Percentiles rank a stretch among this genome's conserved stretches.
These are phyloP conservation scores for Saccharomyces paradoxus DNA, from an alignment of 805 yeast genomes.

Conservation along the genomic window DNA sequence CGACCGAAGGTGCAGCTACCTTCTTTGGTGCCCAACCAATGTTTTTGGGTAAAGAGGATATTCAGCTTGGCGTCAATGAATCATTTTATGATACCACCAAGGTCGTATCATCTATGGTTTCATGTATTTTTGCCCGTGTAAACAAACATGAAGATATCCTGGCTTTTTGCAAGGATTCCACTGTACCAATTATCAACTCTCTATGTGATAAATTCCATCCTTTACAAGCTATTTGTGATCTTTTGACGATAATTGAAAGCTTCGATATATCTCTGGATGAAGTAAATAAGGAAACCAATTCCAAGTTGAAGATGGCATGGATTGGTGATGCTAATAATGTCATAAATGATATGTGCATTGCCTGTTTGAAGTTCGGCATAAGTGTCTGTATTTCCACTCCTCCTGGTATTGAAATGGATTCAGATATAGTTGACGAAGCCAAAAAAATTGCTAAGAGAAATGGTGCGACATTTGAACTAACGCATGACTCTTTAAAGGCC, in stretches of 20 bases:
- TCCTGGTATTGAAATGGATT: slow-evolving; percentile 54
- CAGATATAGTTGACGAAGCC: slow-evolving; percentile 48
- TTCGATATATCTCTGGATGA: slow-evolving; percentile 37
- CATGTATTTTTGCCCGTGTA: slow-evolving; percentile 96
- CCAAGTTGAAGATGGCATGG: slow-evolving; percentile 76
- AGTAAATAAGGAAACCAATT: slow-evolving; percentile 28
- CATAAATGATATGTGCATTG: slow-evolving; percentile 85
- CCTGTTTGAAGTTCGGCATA: slow-evolving; percentile 77
- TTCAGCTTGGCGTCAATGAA: slow-evolving; percentile 94
- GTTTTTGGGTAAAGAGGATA: slow-evolving; percentile 94
- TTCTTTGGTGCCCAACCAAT: slow-evolving; percentile 93
- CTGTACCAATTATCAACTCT: slow-evolving; percentile 89
- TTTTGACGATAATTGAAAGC: slow-evolving; percentile 76
- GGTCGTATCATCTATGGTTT: slow-evolving; percentile 90
- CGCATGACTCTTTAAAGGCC: slow-evolving; percentile 71
- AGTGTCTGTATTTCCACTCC: slow-evolving; percentile 83
- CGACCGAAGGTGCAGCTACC: slow-evolving; percentile 88
- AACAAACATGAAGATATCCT: slow-evolving; percentile 75
- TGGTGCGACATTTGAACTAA: slow-evolving; percentile 46
- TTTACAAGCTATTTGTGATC: slow-evolving; percentile 87
- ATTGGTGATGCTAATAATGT: slow-evolving; percentile 96
- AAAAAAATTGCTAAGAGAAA: slow-evolving; percentile 41
- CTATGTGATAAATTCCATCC: slow-evolving; percentile 92
- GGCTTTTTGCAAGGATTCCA: slow-evolving; percentile 66
- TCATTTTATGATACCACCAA: slow-evolving; percentile 79